Percentiles rank a stretch among this genome's conserved stretches.
These are phyloP conservation scores for Blastomyces emzantsi DNA, from an alignment of 2,329 filamentous ascomycete species.

Conservation along the genomic window DNA sequence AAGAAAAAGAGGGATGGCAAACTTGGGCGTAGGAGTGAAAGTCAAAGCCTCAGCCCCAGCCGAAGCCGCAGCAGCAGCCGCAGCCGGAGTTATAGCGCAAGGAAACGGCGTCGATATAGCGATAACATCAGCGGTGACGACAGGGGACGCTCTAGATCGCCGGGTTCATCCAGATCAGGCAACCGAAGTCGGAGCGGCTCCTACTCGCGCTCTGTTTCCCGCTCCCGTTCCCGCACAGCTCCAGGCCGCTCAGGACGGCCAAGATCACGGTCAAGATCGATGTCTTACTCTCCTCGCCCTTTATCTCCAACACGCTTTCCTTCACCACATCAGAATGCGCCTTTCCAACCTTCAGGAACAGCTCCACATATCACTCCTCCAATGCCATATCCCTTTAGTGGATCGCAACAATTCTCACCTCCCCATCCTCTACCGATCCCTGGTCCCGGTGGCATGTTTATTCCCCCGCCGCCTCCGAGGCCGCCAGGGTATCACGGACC, in stretches of 20 bases:
- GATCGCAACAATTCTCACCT: slow-evolving; percentile 12
- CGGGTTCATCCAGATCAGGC: slow-evolving; percentile 24
- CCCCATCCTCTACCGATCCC: slow-evolving; percentile 10
- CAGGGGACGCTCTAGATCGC: slow-evolving; percentile 24
- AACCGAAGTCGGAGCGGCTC: slow-evolving; percentile 16
- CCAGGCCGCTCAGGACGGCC: slow-evolving; percentile 20
- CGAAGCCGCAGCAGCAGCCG: slow-evolving; percentile 19
- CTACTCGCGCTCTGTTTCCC: slow-evolving; percentile 23
- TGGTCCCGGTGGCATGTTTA: slow-evolving; percentile 11
- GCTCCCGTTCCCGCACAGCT: slow-evolving; percentile 23
- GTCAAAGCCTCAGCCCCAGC: slow-evolving; percentile 29
- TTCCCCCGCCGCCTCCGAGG: slow-evolving; percentile 25
- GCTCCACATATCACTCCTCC: slow-evolving; percentile 19
- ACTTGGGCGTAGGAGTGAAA: slow-evolving; percentile 32
- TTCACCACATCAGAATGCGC: slow-evolving; percentile 15
- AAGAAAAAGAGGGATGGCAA: slow-evolving; percentile 40
- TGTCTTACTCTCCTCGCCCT: slow-evolving; percentile 27
- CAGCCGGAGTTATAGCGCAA: slow-evolving; percentile 31
- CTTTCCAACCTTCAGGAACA: slow-evolving; percentile 8
- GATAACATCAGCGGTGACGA: slow-evolving; percentile 27
- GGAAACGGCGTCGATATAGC: slow-evolving; percentile 35
- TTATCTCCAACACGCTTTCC: slow-evolving; percentile 18
- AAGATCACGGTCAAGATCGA: slow-evolving; percentile 24
- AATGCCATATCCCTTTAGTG: slow-evolving; percentile 13
- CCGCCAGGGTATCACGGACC: slow-evolving; percentile 28